Evolutionary conservation across 139 green algal species (phyloP).

Genomic region (Monoraphidium neglectum): DNA sequence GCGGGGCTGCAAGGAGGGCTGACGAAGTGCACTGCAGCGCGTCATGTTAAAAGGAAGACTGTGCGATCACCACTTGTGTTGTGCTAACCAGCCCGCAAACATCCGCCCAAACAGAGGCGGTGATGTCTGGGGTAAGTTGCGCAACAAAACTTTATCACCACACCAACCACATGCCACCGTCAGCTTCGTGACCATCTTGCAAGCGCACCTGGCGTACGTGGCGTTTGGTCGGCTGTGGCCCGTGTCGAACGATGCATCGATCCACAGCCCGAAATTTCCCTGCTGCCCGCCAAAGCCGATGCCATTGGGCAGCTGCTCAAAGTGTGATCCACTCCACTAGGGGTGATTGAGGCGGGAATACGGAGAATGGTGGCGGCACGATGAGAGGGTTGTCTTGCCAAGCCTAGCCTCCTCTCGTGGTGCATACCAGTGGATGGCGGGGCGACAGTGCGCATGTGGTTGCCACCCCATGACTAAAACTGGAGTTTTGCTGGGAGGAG

Average conservation of each 20-base stretch:
- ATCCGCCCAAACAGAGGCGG: background rate
- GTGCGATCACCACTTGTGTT: background rate
- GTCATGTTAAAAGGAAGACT: background rate
- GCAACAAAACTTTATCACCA: background rate
- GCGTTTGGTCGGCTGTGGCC: slow-evolving; percentile 46
- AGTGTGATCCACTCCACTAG: slow-evolving; percentile 57
- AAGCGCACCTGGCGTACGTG: slow-evolving; percentile 35
- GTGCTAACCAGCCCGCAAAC: background rate
- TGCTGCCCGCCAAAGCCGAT: slow-evolving; percentile 47
- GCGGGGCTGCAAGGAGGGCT: background rate
- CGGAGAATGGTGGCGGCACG: no score
- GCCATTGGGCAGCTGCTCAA: slow-evolving; percentile 52
- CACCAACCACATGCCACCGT: background rate
- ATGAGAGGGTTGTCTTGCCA: no score
- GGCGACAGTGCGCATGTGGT: no score
- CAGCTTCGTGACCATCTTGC: background rate
- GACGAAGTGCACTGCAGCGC: background rate
- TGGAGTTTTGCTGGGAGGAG: no score
- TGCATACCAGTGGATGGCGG: no score
- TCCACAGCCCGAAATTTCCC: slow-evolving; percentile 48
- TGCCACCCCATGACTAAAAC: no score
- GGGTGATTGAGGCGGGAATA: slow-evolving; percentile 9
- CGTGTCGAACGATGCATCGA: slow-evolving; percentile 46
- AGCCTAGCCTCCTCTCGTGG: no score
- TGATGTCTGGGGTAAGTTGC: background rate